These are phyloP conservation scores for Venturia effusa DNA, from an alignment of 2,329 filamentous ascomycete genomes.

Conservation along the genomic window DNA sequence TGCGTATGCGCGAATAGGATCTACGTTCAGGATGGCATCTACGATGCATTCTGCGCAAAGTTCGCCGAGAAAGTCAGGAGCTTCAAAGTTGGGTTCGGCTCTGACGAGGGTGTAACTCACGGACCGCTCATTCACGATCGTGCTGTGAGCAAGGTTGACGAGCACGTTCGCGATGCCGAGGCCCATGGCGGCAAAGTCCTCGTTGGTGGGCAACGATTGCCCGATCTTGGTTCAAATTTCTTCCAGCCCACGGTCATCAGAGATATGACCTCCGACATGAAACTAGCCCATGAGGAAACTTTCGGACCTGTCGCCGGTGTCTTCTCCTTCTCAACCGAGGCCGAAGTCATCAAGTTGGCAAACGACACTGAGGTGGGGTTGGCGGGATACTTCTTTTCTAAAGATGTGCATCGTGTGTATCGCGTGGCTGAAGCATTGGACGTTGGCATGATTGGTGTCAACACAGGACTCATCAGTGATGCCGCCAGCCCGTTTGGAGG, in stretches of 20 bases:
- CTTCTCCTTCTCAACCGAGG: conserved; percentile 80
- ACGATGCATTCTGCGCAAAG: conserved; percentile 59
- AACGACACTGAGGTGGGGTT: conserved; percentile 79
- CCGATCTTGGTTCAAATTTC: conserved; percentile 73
- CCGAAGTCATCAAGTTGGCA: conserved; percentile 74
- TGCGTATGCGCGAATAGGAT: conserved; percentile 74
- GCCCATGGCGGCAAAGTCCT: conserved; percentile 66
- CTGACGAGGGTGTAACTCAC: conserved; percentile 59
- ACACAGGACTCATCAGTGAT: conserved; percentile 40
- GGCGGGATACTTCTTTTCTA: conserved; percentile 86
- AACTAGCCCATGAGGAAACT: conserved; percentile 76
- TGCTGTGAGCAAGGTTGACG: conserved; percentile 67
- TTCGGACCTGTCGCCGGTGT: conserved; percentile 89
- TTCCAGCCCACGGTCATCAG: conserved; percentile 83
- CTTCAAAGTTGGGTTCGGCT: conserved; percentile 70
- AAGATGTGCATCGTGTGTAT: conserved; percentile 47
- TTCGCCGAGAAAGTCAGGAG: conserved; percentile 61
- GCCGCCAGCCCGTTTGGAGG: conserved; percentile 37
- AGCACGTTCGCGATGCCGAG: conserved; percentile 69
- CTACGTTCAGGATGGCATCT: conserved; percentile 67
- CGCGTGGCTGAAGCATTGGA: conserved; percentile 57
- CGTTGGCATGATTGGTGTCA: conserved; percentile 72
- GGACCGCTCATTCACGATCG: conserved; percentile 78
- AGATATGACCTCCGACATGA: conserved; percentile 78
- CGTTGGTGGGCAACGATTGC: conserved; percentile 62